phyloP scores from a whole-genome alignment of 352 stramenopile genomes.

The Pseudoperonospora humuli region DNA sequence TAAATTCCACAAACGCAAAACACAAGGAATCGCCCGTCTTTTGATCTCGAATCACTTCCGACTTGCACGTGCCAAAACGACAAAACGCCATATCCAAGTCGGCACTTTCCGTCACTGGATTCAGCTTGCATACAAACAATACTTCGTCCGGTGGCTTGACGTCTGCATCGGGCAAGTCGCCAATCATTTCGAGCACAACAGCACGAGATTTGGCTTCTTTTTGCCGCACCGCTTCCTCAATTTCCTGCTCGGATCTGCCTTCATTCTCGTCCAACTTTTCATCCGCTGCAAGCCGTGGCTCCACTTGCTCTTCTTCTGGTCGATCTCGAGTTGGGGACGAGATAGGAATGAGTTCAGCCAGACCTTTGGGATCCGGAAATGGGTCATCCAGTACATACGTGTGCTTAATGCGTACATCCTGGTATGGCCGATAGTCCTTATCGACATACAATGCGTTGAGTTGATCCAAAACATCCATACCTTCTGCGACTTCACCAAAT shows the following conservation, averaged over 20 bases:
- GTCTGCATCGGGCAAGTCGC: constrained; percentile 95
- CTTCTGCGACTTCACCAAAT: constrained; percentile 90
- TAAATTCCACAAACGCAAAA: constrained; percentile 99
- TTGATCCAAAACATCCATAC: constrained; percentile 91
- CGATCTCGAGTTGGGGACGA: constrained; percentile 82
- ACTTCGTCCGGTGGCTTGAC: constrained; percentile 97
- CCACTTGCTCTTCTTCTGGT: constrained; percentile 88
- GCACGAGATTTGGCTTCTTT: constrained; percentile 92
- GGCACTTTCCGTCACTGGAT: constrained; percentile 89
- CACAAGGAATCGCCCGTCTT: constrained; percentile 97
- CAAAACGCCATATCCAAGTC: constrained; percentile 94
- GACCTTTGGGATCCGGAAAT: constrained; percentile 60
- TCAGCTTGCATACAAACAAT: constrained; percentile 97
- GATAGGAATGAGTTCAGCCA: constrained; percentile 58
- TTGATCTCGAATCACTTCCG: constrained; percentile 95
- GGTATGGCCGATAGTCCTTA: constrained; percentile 90
- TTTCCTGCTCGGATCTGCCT: constrained; percentile 77
- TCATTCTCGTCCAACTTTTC: constrained; percentile 78
- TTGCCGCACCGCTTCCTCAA: constrained; percentile 81
- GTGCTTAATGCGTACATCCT: constrained; percentile 95
- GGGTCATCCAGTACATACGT: constrained; percentile 85
- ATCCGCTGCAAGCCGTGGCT: constrained; percentile 83
- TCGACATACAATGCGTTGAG: constrained; percentile 95
- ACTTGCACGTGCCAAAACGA: constrained; percentile 82
- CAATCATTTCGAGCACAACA: constrained; percentile 98